These are phyloP conservation scores for Peniophora sp. DNA, from an alignment of 1,284 basidiomycete genomes.

Conservation along the genomic window DNA sequence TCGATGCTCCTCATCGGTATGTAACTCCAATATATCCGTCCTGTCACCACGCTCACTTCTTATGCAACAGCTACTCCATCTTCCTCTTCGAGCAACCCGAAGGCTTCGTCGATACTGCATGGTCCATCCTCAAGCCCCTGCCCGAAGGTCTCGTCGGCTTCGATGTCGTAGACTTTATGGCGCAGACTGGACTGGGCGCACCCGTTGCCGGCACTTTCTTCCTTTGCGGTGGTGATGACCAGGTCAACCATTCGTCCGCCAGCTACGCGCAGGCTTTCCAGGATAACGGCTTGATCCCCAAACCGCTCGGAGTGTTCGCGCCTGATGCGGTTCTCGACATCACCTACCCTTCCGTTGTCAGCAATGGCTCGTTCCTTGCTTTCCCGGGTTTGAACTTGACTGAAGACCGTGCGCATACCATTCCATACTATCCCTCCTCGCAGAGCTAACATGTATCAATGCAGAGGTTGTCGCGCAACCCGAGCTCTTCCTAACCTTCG, in stretches of 20 bases:
- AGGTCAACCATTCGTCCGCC: neutral
- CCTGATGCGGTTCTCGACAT: neutral
- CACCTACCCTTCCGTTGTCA: neutral
- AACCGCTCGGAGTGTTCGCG: neutral
- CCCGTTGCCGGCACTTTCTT: conserved; percentile 3
- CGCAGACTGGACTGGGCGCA: neutral
- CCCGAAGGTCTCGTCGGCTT: conserved; percentile 27
- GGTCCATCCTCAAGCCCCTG: conserved; percentile 16
- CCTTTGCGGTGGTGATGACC: neutral
- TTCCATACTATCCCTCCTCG: too few relatives aligned
- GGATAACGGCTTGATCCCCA: neutral
- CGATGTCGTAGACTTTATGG: conserved; percentile 4
- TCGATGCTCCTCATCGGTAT: conserved; percentile 43
- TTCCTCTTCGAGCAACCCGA: conserved; percentile 37
- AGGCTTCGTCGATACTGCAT: conserved; percentile 23
- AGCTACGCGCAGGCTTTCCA: neutral
- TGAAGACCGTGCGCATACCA: conserved; percentile 4
- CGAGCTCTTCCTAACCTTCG: conserved; percentile 25
- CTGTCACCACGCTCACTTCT: too few relatives aligned
- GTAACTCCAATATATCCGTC: neutral
- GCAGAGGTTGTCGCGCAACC: conserved; percentile 32
- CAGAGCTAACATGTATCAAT: too few relatives aligned
- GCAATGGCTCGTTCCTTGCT: neutral
- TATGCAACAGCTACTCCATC: conserved; percentile 36
- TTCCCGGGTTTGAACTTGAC: conserved; percentile 4